Base-by-base conservation (phyloP, 129 eudicot species). In the Escallonia herrerae region DNA sequence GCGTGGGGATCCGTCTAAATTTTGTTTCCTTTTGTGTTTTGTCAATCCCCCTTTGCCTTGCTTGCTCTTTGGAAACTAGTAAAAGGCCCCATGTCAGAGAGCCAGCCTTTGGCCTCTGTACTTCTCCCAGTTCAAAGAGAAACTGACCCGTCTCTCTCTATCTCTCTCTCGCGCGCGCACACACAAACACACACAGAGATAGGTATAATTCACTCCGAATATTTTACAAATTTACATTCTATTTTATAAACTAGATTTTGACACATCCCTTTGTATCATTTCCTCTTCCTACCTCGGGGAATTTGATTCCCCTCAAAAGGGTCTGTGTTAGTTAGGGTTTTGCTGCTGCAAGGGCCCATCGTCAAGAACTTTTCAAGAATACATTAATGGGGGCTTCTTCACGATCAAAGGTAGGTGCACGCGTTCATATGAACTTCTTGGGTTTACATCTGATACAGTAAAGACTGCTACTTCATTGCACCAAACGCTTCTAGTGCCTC, bases 241-340 rank as follows among this genome's bases (percentile, higher is more conserved):
- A 22, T 22, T 22, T 22, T 22, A 22, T 22, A 22, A 22, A 22
- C 33, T 22, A 22, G 33, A 22, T 22, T 22, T 22, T 0, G 33
- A 22, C 33, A 22, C 33, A 22, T 22, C 33, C 33, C 33, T 22
- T 22, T 22, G 33, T 22, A 22, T 45, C 9, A 45, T 45, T 45
- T 45, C 6, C 6, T 45, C 49, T 5, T 45, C 7, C 9, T 45
- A 45, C 3, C 54, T 49, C 12, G 12, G 12, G 12, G 9, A 49
- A 15, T 70, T 51, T 51, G 67, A 61, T 51, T 62, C 47, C 67
- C 64, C 57, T 58, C 49, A 37, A 43, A 42, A 68, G 53, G 44
- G 50, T 65, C 56, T 53, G 40, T 13, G 40, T 47, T 58, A 22
- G 33, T 75, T 83, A 83, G 81, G 95, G 91, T 79, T 88, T 80